Conservation (phyloP, 2,329 filamentous ascomycete genomes). For the Pochonia chlamydosporia region DNA sequence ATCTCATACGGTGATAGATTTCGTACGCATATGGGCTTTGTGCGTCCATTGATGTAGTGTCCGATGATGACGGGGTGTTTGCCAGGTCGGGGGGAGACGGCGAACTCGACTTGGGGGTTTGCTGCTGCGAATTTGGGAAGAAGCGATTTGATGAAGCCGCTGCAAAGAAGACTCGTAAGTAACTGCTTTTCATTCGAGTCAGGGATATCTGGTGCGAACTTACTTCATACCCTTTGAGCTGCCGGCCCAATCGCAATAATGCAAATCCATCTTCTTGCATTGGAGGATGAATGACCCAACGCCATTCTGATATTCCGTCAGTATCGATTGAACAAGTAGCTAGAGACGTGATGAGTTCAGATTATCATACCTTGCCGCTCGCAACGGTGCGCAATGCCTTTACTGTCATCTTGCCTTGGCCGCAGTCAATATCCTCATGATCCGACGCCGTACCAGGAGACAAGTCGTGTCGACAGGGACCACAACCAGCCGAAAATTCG, state of each 20-base stretch:
- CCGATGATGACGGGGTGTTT: slow-evolving; percentile 86
- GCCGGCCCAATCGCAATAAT: slow-evolving; percentile 95
- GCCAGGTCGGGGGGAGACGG: slow-evolving; percentile 81
- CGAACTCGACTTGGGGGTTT: slow-evolving; percentile 87
- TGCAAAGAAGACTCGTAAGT: slow-evolving; percentile 27
- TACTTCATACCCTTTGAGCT: slow-evolving; percentile 95
- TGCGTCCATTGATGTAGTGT: slow-evolving; percentile 84
- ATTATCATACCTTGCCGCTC: slow-evolving; percentile 41
- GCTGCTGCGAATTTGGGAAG: slow-evolving; percentile 72
- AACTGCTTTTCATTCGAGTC: background rate
- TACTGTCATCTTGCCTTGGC: slow-evolving; percentile 46
- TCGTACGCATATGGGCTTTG: slow-evolving; percentile 81
- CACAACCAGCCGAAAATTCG: slow-evolving; percentile 6
- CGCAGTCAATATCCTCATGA: slow-evolving; percentile 21
- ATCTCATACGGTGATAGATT: slow-evolving; percentile 80
- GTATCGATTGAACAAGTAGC: slow-evolving; percentile 3
- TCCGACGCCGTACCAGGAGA: slow-evolving; percentile 14
- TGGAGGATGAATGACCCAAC: slow-evolving; percentile 94
- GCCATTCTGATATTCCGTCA: slow-evolving; percentile 64
- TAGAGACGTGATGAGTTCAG: background rate
- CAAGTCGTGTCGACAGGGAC: slow-evolving; percentile 10
- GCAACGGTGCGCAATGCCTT: slow-evolving; percentile 47
- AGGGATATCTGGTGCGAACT: no score
- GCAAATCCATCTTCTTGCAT: slow-evolving; percentile 92
- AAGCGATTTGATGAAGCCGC: slow-evolving; percentile 72